These are phyloP conservation scores for Pinus tabuliformis DNA, from an alignment of 75 land plant genomes.

Conservation along the genomic window DNA sequence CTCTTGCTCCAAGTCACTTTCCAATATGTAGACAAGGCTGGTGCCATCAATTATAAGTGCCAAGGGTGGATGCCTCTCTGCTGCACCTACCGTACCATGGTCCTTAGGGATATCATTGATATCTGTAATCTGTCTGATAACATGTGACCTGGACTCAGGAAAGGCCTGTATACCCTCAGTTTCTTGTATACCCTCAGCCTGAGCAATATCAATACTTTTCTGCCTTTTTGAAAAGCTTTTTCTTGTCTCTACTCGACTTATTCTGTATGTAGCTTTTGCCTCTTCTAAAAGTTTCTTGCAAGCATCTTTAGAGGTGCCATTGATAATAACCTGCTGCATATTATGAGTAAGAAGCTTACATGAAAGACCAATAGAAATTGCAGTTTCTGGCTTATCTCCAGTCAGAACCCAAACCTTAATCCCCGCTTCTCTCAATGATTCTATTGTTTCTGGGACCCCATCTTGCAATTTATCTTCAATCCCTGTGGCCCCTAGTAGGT, in stretches of 20 bases:
- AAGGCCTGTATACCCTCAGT: not conserved
- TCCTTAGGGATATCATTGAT: not conserved
- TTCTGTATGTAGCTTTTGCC: slow-evolving; percentile 51
- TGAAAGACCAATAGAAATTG: slow-evolving; percentile 83
- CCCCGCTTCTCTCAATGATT: slow-evolving; percentile 78
- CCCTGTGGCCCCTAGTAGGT: slow-evolving; percentile 75
- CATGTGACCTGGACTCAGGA: not conserved
- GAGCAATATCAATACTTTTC: slow-evolving; percentile 16
- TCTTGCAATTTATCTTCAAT: slow-evolving; percentile 87
- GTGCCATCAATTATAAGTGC: slow-evolving; percentile 95
- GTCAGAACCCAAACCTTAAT: slow-evolving; percentile 91
- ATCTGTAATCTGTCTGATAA: not conserved
- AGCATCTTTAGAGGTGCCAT: slow-evolving; percentile 59
- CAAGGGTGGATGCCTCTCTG: slow-evolving; percentile 15
- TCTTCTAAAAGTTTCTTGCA: slow-evolving; percentile 48
- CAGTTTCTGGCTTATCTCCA: slow-evolving; percentile 94
- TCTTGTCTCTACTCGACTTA: slow-evolving; percentile 21
- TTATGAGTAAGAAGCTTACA: slow-evolving; percentile 64
- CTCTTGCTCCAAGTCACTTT: slow-evolving; percentile 70
- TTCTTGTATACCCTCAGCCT: slow-evolving; percentile 13
- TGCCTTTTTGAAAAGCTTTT: slow-evolving; percentile 7
- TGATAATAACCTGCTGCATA: slow-evolving; percentile 77
- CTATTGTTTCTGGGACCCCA: slow-evolving; percentile 94
- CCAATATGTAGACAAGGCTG: slow-evolving; percentile 86
- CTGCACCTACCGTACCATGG: not conserved